Evolutionary conservation across 2,329 filamentous ascomycete species (phyloP).

Genomic region (Aurifilum marmelostoma): DNA sequence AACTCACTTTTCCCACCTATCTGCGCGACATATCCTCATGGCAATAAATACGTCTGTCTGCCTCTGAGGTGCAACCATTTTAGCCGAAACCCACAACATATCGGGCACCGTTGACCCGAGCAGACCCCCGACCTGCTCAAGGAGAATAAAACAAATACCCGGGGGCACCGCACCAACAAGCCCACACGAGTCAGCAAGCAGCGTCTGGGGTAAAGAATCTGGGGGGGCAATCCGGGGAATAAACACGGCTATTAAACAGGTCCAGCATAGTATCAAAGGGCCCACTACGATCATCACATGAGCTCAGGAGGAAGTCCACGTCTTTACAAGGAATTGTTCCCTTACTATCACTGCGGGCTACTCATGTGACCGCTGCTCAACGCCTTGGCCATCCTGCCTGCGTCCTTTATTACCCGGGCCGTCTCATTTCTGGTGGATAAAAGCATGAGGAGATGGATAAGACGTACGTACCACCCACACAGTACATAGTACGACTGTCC

Average conservation of each 20-base stretch:
- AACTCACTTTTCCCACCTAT: neutral
- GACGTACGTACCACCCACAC: neutral
- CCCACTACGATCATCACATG: neutral
- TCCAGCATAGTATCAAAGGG: neutral
- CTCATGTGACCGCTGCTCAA: neutral
- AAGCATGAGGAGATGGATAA: neutral
- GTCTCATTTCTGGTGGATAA: neutral
- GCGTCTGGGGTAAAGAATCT: neutral
- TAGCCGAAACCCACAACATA: slow-evolving; percentile 11
- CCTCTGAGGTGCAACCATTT: neutral
- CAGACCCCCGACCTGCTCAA: neutral
- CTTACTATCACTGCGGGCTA: neutral
- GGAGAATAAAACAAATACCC: neutral
- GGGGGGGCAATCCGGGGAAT: neutral
- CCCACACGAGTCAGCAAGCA: neutral
- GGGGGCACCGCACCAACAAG: neutral
- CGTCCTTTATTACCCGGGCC: neutral
- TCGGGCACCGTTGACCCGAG: slow-evolving; percentile 29
- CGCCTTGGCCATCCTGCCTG: neutral
- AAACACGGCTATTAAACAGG: neutral
- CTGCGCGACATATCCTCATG: neutral
- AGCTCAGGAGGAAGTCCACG: neutral
- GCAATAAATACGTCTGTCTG: neutral
- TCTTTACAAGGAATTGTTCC: too few relatives aligned
- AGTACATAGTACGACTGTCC: neutral